phyloP scores from a whole-genome alignment of 2,329 filamentous ascomycete species.

The Trichoderma breve region DNA sequence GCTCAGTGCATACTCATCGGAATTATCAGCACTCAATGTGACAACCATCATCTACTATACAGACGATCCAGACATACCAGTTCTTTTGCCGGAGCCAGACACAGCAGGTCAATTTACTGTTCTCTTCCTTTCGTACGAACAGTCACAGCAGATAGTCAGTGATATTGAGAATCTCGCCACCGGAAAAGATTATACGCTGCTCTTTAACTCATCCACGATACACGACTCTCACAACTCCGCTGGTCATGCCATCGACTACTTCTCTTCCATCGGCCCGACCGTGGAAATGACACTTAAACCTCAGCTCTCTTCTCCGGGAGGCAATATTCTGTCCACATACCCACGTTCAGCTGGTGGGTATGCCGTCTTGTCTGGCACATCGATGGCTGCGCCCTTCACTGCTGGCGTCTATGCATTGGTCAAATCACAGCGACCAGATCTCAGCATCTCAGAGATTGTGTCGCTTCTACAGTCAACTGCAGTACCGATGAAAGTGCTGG shows the following conservation, averaged over 20 bases:
- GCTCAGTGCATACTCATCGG: background rate
- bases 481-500: slow-evolving; percentile 40
- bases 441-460: slow-evolving; percentile 48
- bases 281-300: slow-evolving; percentile 49
- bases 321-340: slow-evolving; percentile 52
- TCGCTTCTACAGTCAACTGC: slow-evolving; percentile 48
- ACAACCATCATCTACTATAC: background rate
- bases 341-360: slow-evolving; percentile 47
- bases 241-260: background rate
- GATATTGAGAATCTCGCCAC: background rate
- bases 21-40: background rate
- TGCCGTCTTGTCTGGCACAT: slow-evolving; percentile 54
- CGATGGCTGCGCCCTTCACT: slow-evolving; percentile 58
- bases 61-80: background rate
- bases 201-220: background rate
- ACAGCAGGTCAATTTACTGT: background rate
- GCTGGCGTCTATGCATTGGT: slow-evolving; percentile 55
- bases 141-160: background rate
- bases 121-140: background rate
- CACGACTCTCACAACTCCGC: background rate
- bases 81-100: background rate
- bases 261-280: background rate
- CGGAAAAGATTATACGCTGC: background rate
- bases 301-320: slow-evolving; percentile 53
- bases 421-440: slow-evolving; percentile 46